These are phyloP conservation scores for Paxillus ammoniavirescens DNA, from an alignment of 768 basidiomycete genomes.

Conservation along the genomic window DNA sequence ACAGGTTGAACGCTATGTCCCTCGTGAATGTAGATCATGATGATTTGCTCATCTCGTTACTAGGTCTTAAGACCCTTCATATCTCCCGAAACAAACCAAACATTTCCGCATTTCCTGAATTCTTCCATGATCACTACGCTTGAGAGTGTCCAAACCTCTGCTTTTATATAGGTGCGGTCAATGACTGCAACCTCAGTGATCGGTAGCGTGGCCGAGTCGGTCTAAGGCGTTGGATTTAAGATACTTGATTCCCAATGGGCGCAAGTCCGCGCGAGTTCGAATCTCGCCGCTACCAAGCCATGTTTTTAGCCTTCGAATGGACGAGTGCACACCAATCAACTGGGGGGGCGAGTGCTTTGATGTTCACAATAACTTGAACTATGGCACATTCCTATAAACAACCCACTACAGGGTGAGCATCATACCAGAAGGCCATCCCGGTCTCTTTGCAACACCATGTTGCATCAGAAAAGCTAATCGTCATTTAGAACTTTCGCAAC, in stretches of 20 bases:
- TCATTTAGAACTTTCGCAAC: not conserved
- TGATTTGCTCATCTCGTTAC: too few species aligned
- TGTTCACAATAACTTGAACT: not conserved
- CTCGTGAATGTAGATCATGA: too few species aligned
- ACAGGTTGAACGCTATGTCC: too few species aligned
- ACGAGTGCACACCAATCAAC: too few species aligned
- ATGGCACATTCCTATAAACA: not conserved
- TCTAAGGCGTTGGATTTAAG: constrained; percentile 94
- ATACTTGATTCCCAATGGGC: constrained; percentile 76
- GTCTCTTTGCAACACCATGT: not conserved
- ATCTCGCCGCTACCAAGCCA: constrained; percentile 76
- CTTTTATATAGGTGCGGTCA: too few species aligned
- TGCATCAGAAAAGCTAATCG: constrained; percentile 27
- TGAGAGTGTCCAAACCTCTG: too few species aligned
- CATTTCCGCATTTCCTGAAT: not conserved
- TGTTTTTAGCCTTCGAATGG: not conserved
- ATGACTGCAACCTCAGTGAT: constrained; percentile 11
- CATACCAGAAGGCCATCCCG: not conserved
- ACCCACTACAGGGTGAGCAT: not conserved
- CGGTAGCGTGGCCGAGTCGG: constrained; percentile 82
- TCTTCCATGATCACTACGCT: too few species aligned
- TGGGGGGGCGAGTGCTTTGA: too few species aligned
- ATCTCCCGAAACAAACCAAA: too few species aligned
- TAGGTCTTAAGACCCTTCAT: too few species aligned
- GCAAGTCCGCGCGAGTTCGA: constrained; percentile 87